Conservation (phyloP, 257 asterid species). For the Petrea volubilis region DNA sequence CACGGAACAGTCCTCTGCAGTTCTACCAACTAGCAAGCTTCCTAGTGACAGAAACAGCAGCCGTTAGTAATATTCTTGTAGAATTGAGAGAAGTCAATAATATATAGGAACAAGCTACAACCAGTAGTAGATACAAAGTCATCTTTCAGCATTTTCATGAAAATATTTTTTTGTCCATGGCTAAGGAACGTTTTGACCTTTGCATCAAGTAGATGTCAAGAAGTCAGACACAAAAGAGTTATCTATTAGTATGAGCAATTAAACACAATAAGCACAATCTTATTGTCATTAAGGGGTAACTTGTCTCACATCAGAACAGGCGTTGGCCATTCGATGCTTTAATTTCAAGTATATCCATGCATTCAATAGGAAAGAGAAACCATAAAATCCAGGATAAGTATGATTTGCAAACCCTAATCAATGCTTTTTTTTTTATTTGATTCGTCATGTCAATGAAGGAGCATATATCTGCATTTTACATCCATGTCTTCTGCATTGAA, state of each 20-base stretch:
- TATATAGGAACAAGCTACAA: not conserved
- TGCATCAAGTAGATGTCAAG: not conserved
- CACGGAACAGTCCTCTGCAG: conserved; percentile 56
- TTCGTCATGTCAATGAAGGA: not conserved
- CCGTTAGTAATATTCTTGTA: conserved; percentile 1
- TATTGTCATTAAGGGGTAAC: not conserved
- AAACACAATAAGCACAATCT: not conserved
- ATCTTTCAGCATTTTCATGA: not conserved
- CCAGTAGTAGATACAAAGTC: conserved; percentile 12
- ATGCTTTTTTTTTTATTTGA: not conserved
- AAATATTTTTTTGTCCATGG: not conserved
- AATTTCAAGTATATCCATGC: not conserved
- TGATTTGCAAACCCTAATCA: not conserved
- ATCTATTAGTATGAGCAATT: not conserved
- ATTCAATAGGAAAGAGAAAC: not conserved
- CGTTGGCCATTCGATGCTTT: not conserved
- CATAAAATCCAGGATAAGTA: not conserved
- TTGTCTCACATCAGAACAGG: not conserved
- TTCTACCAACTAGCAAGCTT: conserved; percentile 84
- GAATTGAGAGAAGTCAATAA: conserved; percentile 1
- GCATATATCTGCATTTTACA: not conserved
- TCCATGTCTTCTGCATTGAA: not conserved
- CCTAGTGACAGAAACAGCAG: conserved; percentile 45
- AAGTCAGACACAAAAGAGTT: not conserved
- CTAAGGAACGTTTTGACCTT: not conserved